These are phyloP conservation scores for Heliamphora pulchella DNA, from an alignment of 179 eudicot species.

Conservation along the genomic window DNA sequence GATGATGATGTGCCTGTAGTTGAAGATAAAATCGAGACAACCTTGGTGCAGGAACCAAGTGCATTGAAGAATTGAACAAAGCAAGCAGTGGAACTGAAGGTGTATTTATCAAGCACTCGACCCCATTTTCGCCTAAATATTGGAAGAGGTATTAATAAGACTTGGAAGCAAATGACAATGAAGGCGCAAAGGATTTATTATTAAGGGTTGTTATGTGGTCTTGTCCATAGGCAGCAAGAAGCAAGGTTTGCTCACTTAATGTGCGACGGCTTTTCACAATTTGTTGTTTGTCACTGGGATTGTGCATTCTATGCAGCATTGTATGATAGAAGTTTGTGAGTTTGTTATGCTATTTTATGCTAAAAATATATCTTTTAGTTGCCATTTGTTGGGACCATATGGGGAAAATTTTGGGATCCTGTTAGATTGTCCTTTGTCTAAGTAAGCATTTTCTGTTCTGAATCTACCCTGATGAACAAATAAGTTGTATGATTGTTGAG, in stretches of 20 bases:
- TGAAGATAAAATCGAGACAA: conserved; percentile 15
- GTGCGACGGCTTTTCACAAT: not conserved
- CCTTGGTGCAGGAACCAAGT: conserved; percentile 13
- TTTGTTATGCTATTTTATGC: conserved; percentile 11
- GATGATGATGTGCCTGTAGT: not conserved
- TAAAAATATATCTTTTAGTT: not conserved
- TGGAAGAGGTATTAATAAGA: conserved; percentile 5
- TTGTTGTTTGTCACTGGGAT: conserved; percentile 10
- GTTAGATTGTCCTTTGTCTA: not conserved
- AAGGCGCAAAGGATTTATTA: not conserved
- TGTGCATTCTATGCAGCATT: conserved; percentile 15
- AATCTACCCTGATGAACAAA: not conserved
- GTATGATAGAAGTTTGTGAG: not conserved
- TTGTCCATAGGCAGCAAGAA: conserved; percentile 13
- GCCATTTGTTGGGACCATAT: not conserved
- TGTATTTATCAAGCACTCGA: not conserved
- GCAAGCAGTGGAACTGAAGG: not conserved
- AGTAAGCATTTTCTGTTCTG: not conserved
- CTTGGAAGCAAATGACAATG: not conserved
- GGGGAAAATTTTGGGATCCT: not conserved
- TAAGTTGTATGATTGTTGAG: not conserved
- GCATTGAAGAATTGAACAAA: conserved; percentile 12
- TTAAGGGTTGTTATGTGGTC: conserved; percentile 7
- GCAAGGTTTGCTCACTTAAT: conserved; percentile 12
- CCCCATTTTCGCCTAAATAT: not conserved